Conservation (phyloP, 306 rosid genomes). For the Prunus mongolica region DNA sequence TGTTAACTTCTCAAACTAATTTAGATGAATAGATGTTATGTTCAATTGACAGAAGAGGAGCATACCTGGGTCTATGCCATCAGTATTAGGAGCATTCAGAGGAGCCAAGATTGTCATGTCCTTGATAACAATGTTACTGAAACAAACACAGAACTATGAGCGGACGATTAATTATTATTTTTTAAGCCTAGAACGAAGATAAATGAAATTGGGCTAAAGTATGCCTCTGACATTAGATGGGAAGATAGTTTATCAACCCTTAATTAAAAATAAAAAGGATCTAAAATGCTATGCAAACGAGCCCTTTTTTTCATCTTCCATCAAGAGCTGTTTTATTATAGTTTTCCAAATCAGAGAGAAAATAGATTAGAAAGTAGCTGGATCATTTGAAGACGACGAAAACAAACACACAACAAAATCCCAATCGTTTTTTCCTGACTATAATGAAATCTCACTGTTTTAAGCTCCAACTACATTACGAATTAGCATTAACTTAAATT, state of each 20-base stretch:
- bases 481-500: background rate
- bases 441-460: background rate
- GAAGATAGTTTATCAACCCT: background rate
- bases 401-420: background rate
- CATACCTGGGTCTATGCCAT: conserved; percentile 93
- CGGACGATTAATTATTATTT: background rate
- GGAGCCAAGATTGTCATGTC: conserved; percentile 96
- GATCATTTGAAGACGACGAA: background rate
- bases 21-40: background rate
- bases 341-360: background rate
- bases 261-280: background rate
- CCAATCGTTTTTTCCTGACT: background rate
- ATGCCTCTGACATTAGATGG: background rate
- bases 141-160: conserved; percentile 23
- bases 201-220: background rate
- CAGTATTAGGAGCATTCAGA: conserved; percentile 91
- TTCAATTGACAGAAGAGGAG: background rate
- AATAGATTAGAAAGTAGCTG: background rate
- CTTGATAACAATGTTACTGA: conserved; percentile 88
- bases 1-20: background rate
- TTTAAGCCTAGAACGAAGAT: background rate
- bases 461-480: background rate
- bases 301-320: background rate
- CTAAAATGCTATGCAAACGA: background rate
- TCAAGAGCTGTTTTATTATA: background rate